These are phyloP conservation scores for Blastobotrys indianensis DNA, from an alignment of 1,139 yeast species.

Conservation along the genomic window DNA sequence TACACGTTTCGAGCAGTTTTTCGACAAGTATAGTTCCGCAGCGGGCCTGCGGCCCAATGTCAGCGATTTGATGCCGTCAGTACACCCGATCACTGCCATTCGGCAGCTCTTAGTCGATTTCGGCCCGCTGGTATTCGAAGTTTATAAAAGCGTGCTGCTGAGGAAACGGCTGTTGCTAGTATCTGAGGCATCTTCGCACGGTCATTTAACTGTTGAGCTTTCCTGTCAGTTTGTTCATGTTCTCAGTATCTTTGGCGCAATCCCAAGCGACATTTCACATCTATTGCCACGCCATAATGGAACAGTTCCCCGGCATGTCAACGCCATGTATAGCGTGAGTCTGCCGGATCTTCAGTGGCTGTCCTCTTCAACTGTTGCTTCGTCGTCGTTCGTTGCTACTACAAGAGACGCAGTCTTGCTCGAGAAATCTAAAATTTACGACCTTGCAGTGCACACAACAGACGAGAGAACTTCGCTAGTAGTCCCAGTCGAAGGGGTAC, in stretches of 20 bases:
- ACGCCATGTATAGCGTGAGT: conserved; percentile 49
- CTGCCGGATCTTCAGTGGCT: conserved; percentile 44
- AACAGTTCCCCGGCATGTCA: conserved; percentile 14
- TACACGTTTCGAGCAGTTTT: conserved; percentile 10
- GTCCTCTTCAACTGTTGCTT: conserved; percentile 10
- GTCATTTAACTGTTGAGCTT: conserved; percentile 31
- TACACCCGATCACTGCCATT: conserved; percentile 48
- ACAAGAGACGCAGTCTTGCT: conserved; percentile 68
- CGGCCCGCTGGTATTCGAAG: conserved; percentile 68
- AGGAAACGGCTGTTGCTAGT: conserved; percentile 58
- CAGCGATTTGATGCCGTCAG: conserved; percentile 1
- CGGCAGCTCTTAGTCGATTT: conserved; percentile 45
- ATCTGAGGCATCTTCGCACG: conserved; percentile 17
- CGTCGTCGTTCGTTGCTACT: conserved; percentile 49
- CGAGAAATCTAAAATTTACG: conserved; percentile 51
- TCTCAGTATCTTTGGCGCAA: conserved; percentile 42
- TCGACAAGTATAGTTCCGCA: conserved; percentile 9
- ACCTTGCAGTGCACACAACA: conserved; percentile 33
- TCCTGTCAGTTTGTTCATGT: conserved; percentile 46
- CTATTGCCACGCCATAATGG: conserved; percentile 18
- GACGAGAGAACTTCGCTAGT: neutral
- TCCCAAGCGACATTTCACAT: conserved; percentile 37
- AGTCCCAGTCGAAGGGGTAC: conserved; percentile 6
- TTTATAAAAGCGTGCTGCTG: conserved; percentile 64
- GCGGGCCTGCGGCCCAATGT: conserved; percentile 2